phyloP scores from a whole-genome alignment of 139 green algal genomes.

The Limnomonas spitsbergensis region DNA sequence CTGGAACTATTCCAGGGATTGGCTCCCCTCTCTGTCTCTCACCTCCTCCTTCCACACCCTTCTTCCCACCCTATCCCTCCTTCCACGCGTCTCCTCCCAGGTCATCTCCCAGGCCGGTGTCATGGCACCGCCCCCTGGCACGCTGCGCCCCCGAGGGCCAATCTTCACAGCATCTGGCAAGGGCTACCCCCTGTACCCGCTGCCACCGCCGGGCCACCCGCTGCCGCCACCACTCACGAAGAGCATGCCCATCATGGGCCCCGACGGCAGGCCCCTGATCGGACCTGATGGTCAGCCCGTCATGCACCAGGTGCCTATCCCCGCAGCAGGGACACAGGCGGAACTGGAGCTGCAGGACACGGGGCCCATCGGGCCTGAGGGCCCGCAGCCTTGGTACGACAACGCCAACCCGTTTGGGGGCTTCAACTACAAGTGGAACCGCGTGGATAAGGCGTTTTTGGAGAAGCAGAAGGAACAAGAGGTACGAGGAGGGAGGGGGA shows the following conservation, averaged over 20 bases:
- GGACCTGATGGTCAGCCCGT: conserved; percentile 4
- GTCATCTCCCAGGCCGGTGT: too few relatives aligned
- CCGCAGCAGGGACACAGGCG: background rate
- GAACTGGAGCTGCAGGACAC: conserved; percentile 21
- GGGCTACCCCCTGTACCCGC: conserved; percentile 14
- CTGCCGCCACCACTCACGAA: background rate
- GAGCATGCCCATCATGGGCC: conserved; percentile 1
- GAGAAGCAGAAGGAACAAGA: conserved; percentile 1
- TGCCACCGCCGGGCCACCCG: conserved; percentile 9
- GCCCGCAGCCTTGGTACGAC: background rate
- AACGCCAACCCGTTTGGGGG: background rate
- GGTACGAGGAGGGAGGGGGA: background rate
- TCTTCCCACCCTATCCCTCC: too few relatives aligned
- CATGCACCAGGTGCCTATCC: background rate
- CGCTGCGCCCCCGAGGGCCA: background rate
- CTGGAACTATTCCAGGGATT: too few relatives aligned
- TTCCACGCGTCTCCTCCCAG: too few relatives aligned
- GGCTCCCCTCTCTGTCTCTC: too few relatives aligned
- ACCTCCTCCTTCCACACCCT: too few relatives aligned
- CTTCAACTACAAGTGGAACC: conserved; percentile 16
- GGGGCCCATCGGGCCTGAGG: background rate
- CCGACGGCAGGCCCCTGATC: background rate
- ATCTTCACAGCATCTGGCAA: background rate
- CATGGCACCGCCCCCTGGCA: too few relatives aligned
- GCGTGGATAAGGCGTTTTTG: background rate